Evolutionary conservation across 257 asterid species (phyloP).

Genomic region (Capsicum chinense): DNA sequence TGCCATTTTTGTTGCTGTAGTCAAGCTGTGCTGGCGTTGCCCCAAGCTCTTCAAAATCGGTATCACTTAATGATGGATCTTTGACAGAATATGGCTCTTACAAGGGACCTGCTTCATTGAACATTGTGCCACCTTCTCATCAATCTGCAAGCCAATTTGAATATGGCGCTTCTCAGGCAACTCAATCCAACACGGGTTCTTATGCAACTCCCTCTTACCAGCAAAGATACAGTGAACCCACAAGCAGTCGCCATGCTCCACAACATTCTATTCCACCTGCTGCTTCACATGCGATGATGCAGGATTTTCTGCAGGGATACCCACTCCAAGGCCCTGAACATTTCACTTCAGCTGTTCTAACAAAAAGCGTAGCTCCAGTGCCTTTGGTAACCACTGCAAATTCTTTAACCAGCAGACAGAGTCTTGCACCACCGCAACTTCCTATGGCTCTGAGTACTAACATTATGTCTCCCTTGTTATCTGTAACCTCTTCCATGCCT

Average conservation of each 20-base stretch:
- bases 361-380: conserved; percentile 40
- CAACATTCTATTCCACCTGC: conserved; percentile 46
- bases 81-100: conserved; percentile 43
- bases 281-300: conserved; percentile 35
- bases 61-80: conserved; percentile 50
- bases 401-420: conserved; percentile 37
- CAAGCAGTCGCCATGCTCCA: conserved; percentile 43
- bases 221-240: conserved; percentile 48
- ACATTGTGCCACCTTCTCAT: conserved; percentile 44
- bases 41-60: conserved; percentile 47
- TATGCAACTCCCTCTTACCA: conserved; percentile 45
- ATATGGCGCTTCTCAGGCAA: conserved; percentile 43
- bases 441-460: conserved; percentile 33
- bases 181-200: conserved; percentile 46
- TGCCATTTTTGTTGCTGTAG: conserved; percentile 40
- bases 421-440: conserved; percentile 44
- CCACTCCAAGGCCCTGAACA: conserved; percentile 37
- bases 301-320: conserved; percentile 38
- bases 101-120: conserved; percentile 46
- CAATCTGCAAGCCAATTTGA: conserved; percentile 52
- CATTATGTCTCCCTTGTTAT: conserved; percentile 38
- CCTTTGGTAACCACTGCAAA: conserved; percentile 45
- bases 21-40: conserved; percentile 48
- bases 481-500: conserved; percentile 44
- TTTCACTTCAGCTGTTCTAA: conserved; percentile 34